Conservation (phyloP, 441 rosid species). For the Melastoma candidum region DNA sequence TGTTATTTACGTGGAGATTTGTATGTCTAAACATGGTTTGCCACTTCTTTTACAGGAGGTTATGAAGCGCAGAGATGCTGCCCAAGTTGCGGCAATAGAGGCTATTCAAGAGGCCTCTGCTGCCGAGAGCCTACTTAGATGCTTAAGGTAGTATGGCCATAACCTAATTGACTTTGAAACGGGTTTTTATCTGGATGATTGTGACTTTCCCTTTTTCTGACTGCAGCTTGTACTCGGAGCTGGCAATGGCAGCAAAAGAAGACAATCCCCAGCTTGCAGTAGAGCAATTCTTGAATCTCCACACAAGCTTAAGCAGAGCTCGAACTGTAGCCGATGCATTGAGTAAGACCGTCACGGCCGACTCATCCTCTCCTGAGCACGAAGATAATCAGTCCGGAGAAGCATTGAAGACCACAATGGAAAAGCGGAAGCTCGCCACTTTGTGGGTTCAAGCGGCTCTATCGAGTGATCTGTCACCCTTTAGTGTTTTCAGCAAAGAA, state of each 20-base stretch:
- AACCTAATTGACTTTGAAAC: no score
- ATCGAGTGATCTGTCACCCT: constrained; percentile 63
- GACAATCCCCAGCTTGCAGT: constrained; percentile 82
- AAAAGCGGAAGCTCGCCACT: constrained; percentile 58
- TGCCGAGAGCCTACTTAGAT: constrained; percentile 81
- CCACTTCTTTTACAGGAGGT: constrained; percentile 44
- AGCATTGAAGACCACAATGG: constrained; percentile 45
- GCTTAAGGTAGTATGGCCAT: constrained; percentile 47
- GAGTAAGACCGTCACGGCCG: constrained; percentile 29
- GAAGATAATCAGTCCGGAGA: constrained; percentile 48
- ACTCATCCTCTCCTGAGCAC: constrained; percentile 41
- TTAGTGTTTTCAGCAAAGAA: constrained; percentile 59
- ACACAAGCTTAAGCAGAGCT: constrained; percentile 49
- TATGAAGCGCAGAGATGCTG: constrained; percentile 82
- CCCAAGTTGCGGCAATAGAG: constrained; percentile 82
- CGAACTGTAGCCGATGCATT: constrained; percentile 48
- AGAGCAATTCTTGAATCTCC: constrained; percentile 80
- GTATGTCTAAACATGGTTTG: neutral
- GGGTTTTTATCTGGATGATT: no score
- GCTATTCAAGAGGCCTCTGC: constrained; percentile 95
- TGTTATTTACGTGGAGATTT: neutral
- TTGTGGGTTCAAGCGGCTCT: constrained; percentile 93
- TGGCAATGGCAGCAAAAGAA: constrained; percentile 64
- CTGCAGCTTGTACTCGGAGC: constrained; percentile 66
- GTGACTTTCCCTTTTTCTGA: no score